Conservation (phyloP, 2,329 filamentous ascomycete genomes). For the Cercospora sesami region DNA sequence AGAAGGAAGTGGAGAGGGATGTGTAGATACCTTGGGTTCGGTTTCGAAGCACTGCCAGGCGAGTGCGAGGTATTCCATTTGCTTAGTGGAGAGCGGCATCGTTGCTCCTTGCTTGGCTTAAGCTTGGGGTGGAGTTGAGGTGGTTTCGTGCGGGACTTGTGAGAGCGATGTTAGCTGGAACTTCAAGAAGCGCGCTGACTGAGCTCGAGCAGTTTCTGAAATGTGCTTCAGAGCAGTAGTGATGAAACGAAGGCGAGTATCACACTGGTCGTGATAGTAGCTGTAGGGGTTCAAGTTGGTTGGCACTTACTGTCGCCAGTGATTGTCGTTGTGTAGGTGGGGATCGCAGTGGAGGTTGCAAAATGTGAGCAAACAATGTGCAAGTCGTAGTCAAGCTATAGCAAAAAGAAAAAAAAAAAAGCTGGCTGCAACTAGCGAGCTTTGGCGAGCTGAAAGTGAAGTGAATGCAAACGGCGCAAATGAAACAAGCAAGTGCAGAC, state of each 20-base stretch:
- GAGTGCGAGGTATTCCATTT: constrained; percentile 35
- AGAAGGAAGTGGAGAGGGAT: too few species aligned
- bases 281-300: not conserved
- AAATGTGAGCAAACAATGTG: not conserved
- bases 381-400: not conserved
- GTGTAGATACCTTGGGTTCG: constrained; percentile 38
- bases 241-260: not conserved
- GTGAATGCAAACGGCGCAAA: constrained; percentile 14
- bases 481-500: constrained; percentile 5
- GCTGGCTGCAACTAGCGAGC: not conserved
- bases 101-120: constrained; percentile 7
- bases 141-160: not conserved
- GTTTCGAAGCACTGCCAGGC: constrained; percentile 39
- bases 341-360: not conserved
- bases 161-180: not conserved
- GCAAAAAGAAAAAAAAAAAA: not conserved
- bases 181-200: not conserved
- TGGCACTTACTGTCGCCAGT: not conserved
- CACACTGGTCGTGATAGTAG: not conserved
- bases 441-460: not conserved
- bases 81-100: constrained; percentile 34
- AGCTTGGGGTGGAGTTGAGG: not conserved
- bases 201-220: not conserved
- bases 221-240: not conserved
- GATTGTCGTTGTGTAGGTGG: not conserved